These are phyloP conservation scores for Pestalotiopsis fici DNA, from an alignment of 2,329 filamentous ascomycete genomes.

Conservation along the genomic window DNA sequence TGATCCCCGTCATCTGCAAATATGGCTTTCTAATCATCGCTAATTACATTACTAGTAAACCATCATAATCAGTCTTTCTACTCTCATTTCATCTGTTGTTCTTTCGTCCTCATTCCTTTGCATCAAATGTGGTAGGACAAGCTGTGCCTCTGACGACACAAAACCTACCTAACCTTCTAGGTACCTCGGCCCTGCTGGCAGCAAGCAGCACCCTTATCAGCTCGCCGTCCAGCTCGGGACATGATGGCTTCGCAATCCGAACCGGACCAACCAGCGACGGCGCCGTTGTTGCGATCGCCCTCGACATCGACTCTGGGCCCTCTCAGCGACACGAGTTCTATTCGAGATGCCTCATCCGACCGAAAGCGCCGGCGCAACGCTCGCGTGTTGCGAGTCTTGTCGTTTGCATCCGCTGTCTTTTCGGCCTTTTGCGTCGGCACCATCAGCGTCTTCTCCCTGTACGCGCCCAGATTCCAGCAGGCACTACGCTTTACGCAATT, in stretches of 20 bases:
- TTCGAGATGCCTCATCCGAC: conserved; percentile 24
- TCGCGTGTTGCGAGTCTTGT: conserved; percentile 38
- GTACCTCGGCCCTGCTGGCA: neutral
- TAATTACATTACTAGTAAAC: neutral
- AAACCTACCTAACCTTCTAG: neutral
- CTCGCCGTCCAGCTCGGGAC: neutral
- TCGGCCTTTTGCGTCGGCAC: conserved; percentile 80
- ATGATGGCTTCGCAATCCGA: conserved; percentile 20
- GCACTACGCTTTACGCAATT: conserved; percentile 86
- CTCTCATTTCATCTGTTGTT: neutral
- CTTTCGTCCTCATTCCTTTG: neutral
- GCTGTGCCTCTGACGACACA: neutral
- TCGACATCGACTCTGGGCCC: conserved; percentile 28
- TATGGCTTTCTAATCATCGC: neutral
- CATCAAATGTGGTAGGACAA: neutral
- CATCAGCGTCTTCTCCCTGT: conserved; percentile 91
- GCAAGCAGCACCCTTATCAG: neutral
- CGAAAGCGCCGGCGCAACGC: conserved; percentile 22
- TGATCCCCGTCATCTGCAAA: neutral
- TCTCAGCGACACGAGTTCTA: conserved; percentile 26
- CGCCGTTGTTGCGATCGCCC: conserved; percentile 26
- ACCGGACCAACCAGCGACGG: conserved; percentile 17
- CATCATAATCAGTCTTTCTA: neutral
- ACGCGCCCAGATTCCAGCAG: conserved; percentile 86
- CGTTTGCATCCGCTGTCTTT: conserved; percentile 56